Evolutionary conservation across 495 filamentous ascomycete genomes (phyloP).

Genomic region (Aspergillus coremiiformis): DNA sequence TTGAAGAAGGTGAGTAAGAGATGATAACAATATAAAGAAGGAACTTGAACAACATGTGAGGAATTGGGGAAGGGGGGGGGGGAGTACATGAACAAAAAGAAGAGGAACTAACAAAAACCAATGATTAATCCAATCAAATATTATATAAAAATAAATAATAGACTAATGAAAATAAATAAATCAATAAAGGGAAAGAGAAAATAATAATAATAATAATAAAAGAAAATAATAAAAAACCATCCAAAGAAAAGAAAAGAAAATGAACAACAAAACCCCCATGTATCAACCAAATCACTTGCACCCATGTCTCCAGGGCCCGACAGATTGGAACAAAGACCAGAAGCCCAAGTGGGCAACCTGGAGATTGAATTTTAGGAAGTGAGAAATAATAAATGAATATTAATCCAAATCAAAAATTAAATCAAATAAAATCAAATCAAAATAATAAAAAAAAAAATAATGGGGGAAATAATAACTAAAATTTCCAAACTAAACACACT

Average conservation of each 20-base stretch:
- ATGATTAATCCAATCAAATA: neutral
- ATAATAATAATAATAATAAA: slow-evolving; percentile 1
- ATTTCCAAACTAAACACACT: neutral
- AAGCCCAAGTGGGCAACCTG: neutral
- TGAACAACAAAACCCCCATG: slow-evolving; percentile 2
- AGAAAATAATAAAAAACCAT: slow-evolving; percentile 8
- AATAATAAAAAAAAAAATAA: neutral
- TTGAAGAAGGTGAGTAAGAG: neutral
- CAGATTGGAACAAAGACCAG: slow-evolving; percentile 19
- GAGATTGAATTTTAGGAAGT: neutral
- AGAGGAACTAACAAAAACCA: neutral
- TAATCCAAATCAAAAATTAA: neutral
- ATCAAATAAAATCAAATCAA: no score
- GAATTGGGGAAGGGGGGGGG: no score
- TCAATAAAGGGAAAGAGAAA: slow-evolving; percentile 2
- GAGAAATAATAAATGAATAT: neutral
- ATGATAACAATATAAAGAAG: neutral
- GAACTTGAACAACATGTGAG: no score
- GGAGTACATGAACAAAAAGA: neutral
- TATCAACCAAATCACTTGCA: neutral
- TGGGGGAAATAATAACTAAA: no score
- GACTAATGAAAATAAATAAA: slow-evolving; percentile 3
- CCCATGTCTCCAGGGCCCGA: slow-evolving; percentile 9
- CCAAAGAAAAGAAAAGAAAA: slow-evolving; percentile 9
- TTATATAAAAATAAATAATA: neutral